These are phyloP conservation scores for Kodamaea anthophila DNA, from an alignment of 1,139 yeast genomes.

Conservation along the genomic window DNA sequence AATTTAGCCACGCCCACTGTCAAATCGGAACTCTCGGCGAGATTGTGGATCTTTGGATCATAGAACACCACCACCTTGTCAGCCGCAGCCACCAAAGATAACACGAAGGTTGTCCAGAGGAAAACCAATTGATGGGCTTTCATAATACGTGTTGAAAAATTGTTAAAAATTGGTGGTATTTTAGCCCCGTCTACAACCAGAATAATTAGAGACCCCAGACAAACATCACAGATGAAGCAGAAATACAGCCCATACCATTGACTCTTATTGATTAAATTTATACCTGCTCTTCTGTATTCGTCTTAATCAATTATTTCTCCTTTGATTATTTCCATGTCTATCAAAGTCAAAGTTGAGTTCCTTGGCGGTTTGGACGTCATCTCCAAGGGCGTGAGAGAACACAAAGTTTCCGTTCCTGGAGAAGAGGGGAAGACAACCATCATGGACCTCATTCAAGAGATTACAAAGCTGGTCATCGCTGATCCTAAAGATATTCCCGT, in stretches of 20 bases:
- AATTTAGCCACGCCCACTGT: slow-evolving; percentile 17
- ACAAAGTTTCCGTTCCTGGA: slow-evolving; percentile 34
- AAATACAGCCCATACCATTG: too few relatives aligned
- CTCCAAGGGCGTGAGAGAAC: slow-evolving; percentile 47
- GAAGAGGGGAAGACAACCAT: slow-evolving; percentile 46
- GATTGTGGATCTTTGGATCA: slow-evolving; percentile 23
- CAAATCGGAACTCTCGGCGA: slow-evolving; percentile 12
- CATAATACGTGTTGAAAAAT: slow-evolving; percentile 7
- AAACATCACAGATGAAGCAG: too few relatives aligned
- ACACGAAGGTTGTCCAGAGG: slow-evolving; percentile 6
- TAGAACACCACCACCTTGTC: slow-evolving; percentile 25
- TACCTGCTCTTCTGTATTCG: too few relatives aligned
- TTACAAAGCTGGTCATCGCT: slow-evolving; percentile 50
- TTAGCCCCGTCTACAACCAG: too few relatives aligned
- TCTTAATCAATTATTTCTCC: too few relatives aligned
- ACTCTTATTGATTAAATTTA: too few relatives aligned
- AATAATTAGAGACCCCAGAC: too few relatives aligned
- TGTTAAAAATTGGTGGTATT: slow-evolving; percentile 1
- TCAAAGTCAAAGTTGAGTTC: slow-evolving; percentile 16
- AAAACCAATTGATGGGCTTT: slow-evolving; percentile 6
- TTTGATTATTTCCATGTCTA: slow-evolving; percentile 6
- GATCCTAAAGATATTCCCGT: slow-evolving; percentile 64
- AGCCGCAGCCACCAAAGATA: slow-evolving; percentile 5
- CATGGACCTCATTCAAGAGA: slow-evolving; percentile 50
- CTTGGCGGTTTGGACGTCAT: slow-evolving; percentile 69